Conservation (phyloP, 805 yeast genomes). For the Pichia scutulata region DNA sequence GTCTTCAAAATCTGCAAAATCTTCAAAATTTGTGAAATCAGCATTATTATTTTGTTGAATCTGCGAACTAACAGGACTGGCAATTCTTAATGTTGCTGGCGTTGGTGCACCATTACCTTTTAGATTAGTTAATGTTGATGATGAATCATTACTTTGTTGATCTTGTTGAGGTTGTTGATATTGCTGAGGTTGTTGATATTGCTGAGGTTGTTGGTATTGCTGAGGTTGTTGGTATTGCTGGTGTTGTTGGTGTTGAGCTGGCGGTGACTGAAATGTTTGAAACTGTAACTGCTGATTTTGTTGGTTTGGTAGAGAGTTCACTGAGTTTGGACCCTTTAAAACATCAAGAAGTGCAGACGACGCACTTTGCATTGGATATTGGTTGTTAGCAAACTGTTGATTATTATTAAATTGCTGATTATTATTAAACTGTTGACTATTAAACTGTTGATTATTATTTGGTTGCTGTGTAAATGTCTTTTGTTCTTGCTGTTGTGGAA, state of each 20-base stretch:
- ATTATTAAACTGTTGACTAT: too few species aligned
- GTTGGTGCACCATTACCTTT: not conserved
- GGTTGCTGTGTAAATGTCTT: not conserved
- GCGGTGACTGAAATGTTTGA: too few species aligned
- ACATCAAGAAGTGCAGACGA: conserved; percentile 1
- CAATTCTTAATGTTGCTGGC: not conserved
- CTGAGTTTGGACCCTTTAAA: not conserved
- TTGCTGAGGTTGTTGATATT: not conserved
- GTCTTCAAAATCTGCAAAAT: conserved; percentile 18
- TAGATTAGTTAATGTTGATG: not conserved
- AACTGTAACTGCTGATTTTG: not conserved
- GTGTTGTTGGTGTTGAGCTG: too few species aligned
- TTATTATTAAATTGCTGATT: not conserved
- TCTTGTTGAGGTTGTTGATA: too few species aligned
- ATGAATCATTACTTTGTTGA: not conserved
- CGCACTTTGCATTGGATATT: not conserved
- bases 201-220: not conserved
- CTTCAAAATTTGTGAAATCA: conserved; percentile 15
- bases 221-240: not conserved
- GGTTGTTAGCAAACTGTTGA: not conserved
- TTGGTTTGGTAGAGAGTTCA: too few species aligned
- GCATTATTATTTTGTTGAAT: not conserved
- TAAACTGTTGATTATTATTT: not conserved
- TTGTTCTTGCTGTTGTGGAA: not conserved
- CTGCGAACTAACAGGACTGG: not conserved